Conservation (phyloP, 371 early-diverging fungal species). For the Rhizopus microsporus region DNA sequence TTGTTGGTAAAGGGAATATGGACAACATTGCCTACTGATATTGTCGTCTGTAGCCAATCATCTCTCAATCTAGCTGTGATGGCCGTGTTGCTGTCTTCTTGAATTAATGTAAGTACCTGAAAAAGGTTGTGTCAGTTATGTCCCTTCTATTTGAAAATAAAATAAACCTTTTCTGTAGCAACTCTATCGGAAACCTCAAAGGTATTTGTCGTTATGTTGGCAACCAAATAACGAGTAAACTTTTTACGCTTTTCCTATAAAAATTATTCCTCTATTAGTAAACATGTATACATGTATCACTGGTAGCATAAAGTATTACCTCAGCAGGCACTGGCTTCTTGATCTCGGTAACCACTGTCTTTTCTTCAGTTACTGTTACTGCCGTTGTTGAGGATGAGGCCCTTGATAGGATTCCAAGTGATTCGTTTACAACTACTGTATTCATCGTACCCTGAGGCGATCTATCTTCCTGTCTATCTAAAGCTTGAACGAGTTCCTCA, state of each 20-base stretch:
- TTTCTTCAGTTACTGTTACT: too few species aligned
- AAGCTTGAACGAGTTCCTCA: constrained; percentile 8
- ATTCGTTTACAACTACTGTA: neutral
- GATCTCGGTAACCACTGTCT: too few species aligned
- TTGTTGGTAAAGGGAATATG: constrained; percentile 43
- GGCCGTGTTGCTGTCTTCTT: constrained; percentile 18
- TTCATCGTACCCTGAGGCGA: neutral
- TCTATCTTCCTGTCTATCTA: neutral
- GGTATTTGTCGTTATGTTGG: neutral
- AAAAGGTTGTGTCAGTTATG: neutral
- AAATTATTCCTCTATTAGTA: neutral
- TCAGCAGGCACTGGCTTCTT: neutral
- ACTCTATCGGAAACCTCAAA: constrained; percentile 3
- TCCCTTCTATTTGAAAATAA: neutral
- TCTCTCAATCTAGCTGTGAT: constrained; percentile 36
- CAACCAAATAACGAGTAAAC: constrained; percentile 12
- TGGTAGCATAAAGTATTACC: neutral
- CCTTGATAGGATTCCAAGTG: too few species aligned
- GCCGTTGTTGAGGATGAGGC: too few species aligned
- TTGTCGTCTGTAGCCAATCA: constrained; percentile 45
- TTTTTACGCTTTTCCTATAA: constrained; percentile 11
- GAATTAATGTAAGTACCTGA: constrained; percentile 22
- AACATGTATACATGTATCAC: neutral
- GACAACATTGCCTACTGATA: constrained; percentile 53
- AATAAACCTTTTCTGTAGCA: constrained; percentile 16